Evolutionary conservation across 164 flowering plant genomes (phyloP), one percentile per base, ranked within the genome.

Genomic region (Vitis amurensis): DNA sequence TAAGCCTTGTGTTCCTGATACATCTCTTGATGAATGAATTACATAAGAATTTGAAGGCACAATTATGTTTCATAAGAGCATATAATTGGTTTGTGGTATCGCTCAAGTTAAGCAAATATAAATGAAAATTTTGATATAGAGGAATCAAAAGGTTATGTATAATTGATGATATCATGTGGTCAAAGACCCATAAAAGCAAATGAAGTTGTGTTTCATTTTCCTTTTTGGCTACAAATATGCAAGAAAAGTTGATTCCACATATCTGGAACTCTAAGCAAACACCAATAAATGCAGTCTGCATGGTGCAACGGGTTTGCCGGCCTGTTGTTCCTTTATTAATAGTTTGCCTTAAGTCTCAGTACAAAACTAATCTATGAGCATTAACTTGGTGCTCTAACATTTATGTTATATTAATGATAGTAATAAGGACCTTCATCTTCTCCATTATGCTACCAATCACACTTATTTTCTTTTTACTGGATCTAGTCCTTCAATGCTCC

Each of bases 261-360:
- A 70, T 92, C 98, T 29, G 98, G 98, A 59, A 92, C 89, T 47
- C 98, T 96, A 0, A 96, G 98, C 63, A 95, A 61, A 59, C 99
- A 93, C 94, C 93, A 95, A 70, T 95, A 98, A 61, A 93, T 91
- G 78, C 97, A 95, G 71, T 95, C 98, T 6, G 97, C 98, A 67
- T 84, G 67, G 51, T 71, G 85, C 13, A 77, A 44, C 0, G 92
- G 96, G 60, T 93, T 91, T 0, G 88, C 85, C 59, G 84, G 89
- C 85, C 59, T 85, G 89, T 44, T 95, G 80, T 71, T 91, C 91
- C 6, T 86, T 88, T 1, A 88, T 90, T 50, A 95, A 63, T 47
- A 91, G 56, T 63, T 84, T 85, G 13, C 98, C 99, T n/a, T 83
- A 85, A 0, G 67, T 55, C 62, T 89, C 92, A 0, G 94, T 88